Evolutionary conservation across 305 asterid genomes (phyloP).

Genomic region (Ajuga reptans): DNA sequence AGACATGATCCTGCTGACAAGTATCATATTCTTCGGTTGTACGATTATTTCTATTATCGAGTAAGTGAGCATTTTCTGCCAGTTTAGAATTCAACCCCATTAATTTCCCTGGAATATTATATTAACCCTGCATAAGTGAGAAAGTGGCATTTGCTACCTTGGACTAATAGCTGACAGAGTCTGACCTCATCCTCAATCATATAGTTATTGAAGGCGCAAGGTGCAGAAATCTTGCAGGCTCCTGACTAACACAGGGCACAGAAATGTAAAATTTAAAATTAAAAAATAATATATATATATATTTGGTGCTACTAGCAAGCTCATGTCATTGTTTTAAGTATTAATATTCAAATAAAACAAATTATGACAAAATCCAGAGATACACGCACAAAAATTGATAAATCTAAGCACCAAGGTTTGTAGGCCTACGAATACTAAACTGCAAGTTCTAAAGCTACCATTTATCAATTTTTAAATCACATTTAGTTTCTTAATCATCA

Average conservation of each 20-base stretch:
- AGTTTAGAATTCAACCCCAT: neutral
- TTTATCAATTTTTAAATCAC: no score
- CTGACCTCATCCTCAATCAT: neutral
- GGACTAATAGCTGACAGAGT: neutral
- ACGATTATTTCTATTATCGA: conserved; percentile 90
- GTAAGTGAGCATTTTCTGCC: conserved; percentile 46
- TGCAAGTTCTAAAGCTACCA: no score
- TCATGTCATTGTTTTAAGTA: no score
- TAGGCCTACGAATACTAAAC: no score
- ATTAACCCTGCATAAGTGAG: neutral
- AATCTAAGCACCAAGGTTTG: no score
- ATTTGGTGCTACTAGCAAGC: no score
- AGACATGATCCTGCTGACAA: conserved; percentile 97
- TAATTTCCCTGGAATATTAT: neutral
- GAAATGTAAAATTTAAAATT: neutral
- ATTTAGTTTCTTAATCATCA: no score
- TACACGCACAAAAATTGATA: no score
- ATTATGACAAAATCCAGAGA: no score
- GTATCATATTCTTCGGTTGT: conserved; percentile 84
- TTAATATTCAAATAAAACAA: no score
- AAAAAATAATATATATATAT: no score
- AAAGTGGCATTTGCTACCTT: neutral
- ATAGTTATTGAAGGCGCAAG: neutral
- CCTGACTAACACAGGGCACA: neutral
- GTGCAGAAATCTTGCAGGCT: neutral